Percentiles rank a stretch among this genome's conserved stretches.
Conservation (phyloP, 441 rosid species). For the Erodium trifolium region DNA sequence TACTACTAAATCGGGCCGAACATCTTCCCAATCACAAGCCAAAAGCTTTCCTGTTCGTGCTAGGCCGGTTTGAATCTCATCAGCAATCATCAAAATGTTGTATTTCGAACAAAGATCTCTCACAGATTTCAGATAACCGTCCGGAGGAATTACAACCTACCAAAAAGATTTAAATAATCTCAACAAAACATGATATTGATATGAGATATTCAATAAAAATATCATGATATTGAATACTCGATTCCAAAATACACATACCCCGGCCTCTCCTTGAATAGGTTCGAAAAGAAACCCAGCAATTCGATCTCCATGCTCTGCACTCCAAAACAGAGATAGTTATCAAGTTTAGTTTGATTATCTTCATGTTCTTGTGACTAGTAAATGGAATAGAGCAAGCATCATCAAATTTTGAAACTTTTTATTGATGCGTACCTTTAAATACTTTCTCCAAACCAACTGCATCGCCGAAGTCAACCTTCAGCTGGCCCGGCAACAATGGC, state of each 20-base stretch:
- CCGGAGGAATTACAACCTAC: conserved; percentile 79
- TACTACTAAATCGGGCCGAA: conserved; percentile 85
- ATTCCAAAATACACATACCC: conserved; percentile 42
- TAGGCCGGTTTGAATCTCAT: conserved; percentile 91
- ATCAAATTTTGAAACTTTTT: not conserved
- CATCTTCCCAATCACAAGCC: conserved; percentile 93
- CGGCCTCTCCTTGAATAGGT: conserved; percentile 98
- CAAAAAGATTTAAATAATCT: conserved; percentile 6
- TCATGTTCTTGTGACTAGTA: not conserved
- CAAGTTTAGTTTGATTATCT: conserved; percentile 2
- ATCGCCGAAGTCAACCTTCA: conserved; percentile 94
- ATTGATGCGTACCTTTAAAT: conserved; percentile 46
- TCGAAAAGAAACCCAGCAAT: conserved; percentile 93
- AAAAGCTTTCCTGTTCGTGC: conserved; percentile 80
- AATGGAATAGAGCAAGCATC: not conserved
- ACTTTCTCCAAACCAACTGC: conserved; percentile 52
- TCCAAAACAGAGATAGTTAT: conserved; percentile 15
- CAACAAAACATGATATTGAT: not conserved
- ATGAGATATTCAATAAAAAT: too few relatives aligned
- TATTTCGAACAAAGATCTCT: conserved; percentile 78
- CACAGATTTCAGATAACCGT: conserved; percentile 70
- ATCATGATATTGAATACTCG: too few relatives aligned
- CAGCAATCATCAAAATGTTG: conserved; percentile 85
- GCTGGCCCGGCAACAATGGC: conserved; percentile 77
- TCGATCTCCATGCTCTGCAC: conserved; percentile 60